phyloP scores from a whole-genome alignment of 2,329 filamentous ascomycete genomes.

The Nigrospora sphaerica region DNA sequence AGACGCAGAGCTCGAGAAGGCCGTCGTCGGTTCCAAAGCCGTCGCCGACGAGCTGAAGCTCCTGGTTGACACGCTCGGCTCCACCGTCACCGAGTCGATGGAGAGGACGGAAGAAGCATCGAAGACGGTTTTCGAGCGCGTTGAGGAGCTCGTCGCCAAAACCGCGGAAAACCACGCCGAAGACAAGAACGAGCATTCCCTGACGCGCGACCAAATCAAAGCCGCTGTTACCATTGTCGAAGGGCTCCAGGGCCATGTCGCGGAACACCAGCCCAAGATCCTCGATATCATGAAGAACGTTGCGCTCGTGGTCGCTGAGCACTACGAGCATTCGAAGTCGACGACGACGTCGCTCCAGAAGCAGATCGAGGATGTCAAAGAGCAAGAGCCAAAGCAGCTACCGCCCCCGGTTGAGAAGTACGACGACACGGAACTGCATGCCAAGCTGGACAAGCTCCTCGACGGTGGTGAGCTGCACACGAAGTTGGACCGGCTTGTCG shows the following conservation, averaged over 20 bases:
- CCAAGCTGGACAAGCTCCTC: slow-evolving; percentile 19
- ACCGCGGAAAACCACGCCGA: slow-evolving; percentile 70
- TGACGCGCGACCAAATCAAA: slow-evolving; percentile 74
- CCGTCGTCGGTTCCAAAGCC: slow-evolving; percentile 67
- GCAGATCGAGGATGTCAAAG: slow-evolving; percentile 49
- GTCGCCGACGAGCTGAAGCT: slow-evolving; percentile 83
- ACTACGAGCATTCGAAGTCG: slow-evolving; percentile 80
- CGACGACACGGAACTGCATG: slow-evolving; percentile 10
- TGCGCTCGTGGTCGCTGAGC: slow-evolving; percentile 72
- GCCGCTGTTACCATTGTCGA: slow-evolving; percentile 68
- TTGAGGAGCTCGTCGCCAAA: slow-evolving; percentile 71
- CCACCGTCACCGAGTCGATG: slow-evolving; percentile 71
- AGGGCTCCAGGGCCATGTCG: slow-evolving; percentile 69
- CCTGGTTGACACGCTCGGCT: slow-evolving; percentile 77
- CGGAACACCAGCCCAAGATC: slow-evolving; percentile 82
- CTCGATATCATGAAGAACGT: slow-evolving; percentile 81
- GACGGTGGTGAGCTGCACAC: slow-evolving; percentile 14
- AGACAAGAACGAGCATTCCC: slow-evolving; percentile 70
- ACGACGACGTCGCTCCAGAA: slow-evolving; percentile 48
- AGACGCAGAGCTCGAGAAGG: slow-evolving; percentile 64
- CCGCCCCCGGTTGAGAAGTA: slow-evolving; percentile 56
- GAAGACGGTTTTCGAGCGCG: slow-evolving; percentile 74
- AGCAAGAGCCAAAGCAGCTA: slow-evolving; percentile 39
- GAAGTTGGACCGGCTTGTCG: slow-evolving; percentile 47
- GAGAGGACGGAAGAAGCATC: slow-evolving; percentile 85